Evolutionary conservation across 805 yeast species (phyloP).

Genomic region (Ogataea minuta): DNA sequence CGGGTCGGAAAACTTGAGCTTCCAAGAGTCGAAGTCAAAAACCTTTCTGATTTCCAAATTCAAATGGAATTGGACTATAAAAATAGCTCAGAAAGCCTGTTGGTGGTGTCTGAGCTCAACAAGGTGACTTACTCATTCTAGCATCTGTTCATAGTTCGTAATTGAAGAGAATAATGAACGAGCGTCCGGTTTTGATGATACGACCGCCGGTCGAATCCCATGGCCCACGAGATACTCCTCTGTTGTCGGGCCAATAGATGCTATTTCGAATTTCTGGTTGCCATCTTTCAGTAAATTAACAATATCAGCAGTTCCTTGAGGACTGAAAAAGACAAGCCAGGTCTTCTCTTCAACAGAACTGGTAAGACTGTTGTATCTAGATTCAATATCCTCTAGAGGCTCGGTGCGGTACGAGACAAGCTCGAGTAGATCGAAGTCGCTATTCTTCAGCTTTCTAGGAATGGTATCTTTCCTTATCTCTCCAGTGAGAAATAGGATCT

Average conservation of each 20-base stretch:
- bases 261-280: slow-evolving; percentile 43
- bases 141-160: slow-evolving; percentile 11
- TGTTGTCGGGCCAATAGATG: slow-evolving; percentile 94
- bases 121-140: slow-evolving; percentile 59
- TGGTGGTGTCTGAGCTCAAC: slow-evolving; percentile 70
- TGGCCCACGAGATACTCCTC: slow-evolving; percentile 53
- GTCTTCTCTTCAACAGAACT: slow-evolving; percentile 25
- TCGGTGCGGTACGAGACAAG: slow-evolving; percentile 68
- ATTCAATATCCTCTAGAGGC: slow-evolving; percentile 43
- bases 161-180: slow-evolving; percentile 47
- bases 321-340: slow-evolving; percentile 89
- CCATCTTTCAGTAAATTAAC: slow-evolving; percentile 38
- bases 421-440: slow-evolving; percentile 51
- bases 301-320: slow-evolving; percentile 76
- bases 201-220: slow-evolving; percentile 58
- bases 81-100: slow-evolving; percentile 65
- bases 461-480: slow-evolving; percentile 78
- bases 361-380: slow-evolving; percentile 31
- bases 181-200: slow-evolving; percentile 75
- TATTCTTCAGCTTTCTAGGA: slow-evolving; percentile 53
- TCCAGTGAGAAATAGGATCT: slow-evolving; percentile 78
- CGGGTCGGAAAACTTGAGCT: slow-evolving; percentile 68
- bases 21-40: slow-evolving; percentile 57
- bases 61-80: slow-evolving; percentile 61
- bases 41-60: slow-evolving; percentile 31